These are phyloP conservation scores for Pseudozyma sp. DNA, from an alignment of 1,284 basidiomycete genomes.

Conservation along the genomic window DNA sequence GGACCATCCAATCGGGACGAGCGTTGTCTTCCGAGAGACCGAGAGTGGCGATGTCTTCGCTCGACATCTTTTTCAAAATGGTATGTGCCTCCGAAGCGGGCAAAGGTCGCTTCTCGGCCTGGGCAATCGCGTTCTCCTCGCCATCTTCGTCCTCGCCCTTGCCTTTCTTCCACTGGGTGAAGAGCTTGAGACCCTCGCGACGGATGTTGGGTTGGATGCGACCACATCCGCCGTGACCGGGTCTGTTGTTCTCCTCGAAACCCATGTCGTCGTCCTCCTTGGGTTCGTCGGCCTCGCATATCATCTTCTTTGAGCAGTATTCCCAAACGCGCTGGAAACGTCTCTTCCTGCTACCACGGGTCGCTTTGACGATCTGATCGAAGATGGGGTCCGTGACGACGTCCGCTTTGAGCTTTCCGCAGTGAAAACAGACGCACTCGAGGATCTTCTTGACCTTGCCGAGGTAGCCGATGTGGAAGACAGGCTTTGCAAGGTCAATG, in stretches of 20 bases:
- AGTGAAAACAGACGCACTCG: constrained; percentile 98
- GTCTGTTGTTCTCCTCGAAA: constrained; percentile 70
- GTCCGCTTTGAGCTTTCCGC: constrained; percentile 96
- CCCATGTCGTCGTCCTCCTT: constrained; percentile 66
- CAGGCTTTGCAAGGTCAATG: constrained; percentile 94
- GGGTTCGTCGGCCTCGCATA: constrained; percentile 76
- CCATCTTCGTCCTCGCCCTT: constrained; percentile 87
- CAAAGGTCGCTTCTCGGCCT: constrained; percentile 89
- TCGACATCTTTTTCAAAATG: constrained; percentile 73
- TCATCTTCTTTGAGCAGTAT: constrained; percentile 65
- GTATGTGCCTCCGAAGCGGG: constrained; percentile 86
- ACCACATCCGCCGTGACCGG: constrained; percentile 90
- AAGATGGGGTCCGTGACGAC: constrained; percentile 66
- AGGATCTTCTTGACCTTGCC: constrained; percentile 99
- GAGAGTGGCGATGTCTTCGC: constrained; percentile 92
- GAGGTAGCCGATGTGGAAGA: constrained; percentile 97
- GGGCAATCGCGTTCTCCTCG: constrained; percentile 72
- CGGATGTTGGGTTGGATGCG: constrained; percentile 89
- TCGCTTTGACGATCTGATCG: constrained; percentile 59
- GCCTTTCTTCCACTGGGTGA: constrained; percentile 92
- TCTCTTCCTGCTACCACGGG: constrained; percentile 59
- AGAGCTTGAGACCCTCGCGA: constrained; percentile 95
- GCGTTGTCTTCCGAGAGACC: constrained; percentile 96
- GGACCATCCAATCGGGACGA: constrained; percentile 98
- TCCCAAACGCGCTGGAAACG: constrained; percentile 68